Evolutionary conservation across 495 filamentous ascomycete genomes (phyloP), one percentile per base, ranked within the genome.

Genomic region (Podospora pseudopauciseta): DNA sequence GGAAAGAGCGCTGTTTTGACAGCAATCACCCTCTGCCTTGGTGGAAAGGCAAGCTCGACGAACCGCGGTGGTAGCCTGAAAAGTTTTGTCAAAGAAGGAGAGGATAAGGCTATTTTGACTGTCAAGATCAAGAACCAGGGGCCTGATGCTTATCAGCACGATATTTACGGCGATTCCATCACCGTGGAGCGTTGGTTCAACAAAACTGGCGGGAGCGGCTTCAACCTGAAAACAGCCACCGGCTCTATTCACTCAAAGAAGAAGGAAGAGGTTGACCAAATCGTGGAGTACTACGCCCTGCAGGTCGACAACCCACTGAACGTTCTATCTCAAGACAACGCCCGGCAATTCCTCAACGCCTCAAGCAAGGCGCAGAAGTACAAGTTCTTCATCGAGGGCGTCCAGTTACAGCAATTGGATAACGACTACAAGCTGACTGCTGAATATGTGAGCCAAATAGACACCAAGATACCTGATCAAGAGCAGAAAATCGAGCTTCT

Each of bases 1-100:
- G 95, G 95, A n/a, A 99, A 99, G 81, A 97, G 94, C 76, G 95
- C 95, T 26, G 89, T 98, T 23, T 80, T 99, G n/a, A 97, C 95
- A 2, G 95, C 92, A 6, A 87, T 99, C 65, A 97, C 93, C 0
- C 83, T 99, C 34, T 98, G 96, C 73, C 84, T 99, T 7, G 96
- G 95, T 49, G 95, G 92, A 2, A 97, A 97, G 76, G 92, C 94
- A n/a, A 90, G 90, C 58, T 86, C 92, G 4, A 98, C 95, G n/a
- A 97, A 97, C 74, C 89, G 95, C 62, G 95, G 94, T n/a, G 90
- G 90, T 67, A 95, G 89, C 69, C 77, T 98, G 57, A 97, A 96
- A 77, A 91, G 82, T 67, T 94, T 99, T 72, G 92, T 99, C 78
- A 98, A 97, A 70, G 89, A 93, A 74, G 95, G 94, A 63, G 80